Evolutionary conservation across 2,329 filamentous ascomycete species (phyloP).

Genomic region (Trichophyton mentagrophytes): DNA sequence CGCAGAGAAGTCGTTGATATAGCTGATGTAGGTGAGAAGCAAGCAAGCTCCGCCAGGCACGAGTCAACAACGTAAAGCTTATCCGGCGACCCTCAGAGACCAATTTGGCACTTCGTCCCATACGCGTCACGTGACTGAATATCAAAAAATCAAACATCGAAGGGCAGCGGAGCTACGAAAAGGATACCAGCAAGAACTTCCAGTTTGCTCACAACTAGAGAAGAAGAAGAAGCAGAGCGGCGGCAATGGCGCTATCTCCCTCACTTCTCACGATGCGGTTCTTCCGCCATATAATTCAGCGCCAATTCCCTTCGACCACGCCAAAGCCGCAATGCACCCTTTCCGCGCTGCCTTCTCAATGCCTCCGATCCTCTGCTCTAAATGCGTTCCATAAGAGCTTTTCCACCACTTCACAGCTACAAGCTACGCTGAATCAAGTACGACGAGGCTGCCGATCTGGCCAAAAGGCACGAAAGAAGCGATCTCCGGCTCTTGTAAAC

Average conservation of each 20-base stretch:
- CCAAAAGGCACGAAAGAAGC: conserved; percentile 70
- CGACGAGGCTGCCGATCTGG: conserved; percentile 62
- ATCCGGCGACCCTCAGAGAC: conserved; percentile 18
- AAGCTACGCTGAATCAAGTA: conserved; percentile 62
- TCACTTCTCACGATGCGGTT: conserved; percentile 24
- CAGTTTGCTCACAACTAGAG: background rate
- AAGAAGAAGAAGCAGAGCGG: background rate
- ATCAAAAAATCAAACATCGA: background rate
- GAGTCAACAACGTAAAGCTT: conserved; percentile 27
- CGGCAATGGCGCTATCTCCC: conserved; percentile 21
- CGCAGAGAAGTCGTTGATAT: background rate
- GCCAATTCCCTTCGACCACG: conserved; percentile 20
- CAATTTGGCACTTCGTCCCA: conserved; percentile 17
- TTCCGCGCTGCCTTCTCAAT: conserved; percentile 12
- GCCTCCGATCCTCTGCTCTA: conserved; percentile 14
- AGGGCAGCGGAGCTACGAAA: background rate
- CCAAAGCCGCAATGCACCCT: conserved; percentile 15
- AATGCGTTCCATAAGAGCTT: conserved; percentile 32
- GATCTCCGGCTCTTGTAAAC: conserved; percentile 68
- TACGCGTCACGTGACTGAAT: conserved; percentile 16
- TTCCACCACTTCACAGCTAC: conserved; percentile 44
- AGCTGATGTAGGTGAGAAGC: background rate
- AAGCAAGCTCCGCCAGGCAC: conserved; percentile 7
- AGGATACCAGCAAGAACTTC: background rate
- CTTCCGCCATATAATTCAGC: conserved; percentile 20